Evolutionary conservation across 1,284 basidiomycete species (phyloP), one percentile per base, ranked within the genome.

Genomic region (Fomitopsis schrenkii): DNA sequence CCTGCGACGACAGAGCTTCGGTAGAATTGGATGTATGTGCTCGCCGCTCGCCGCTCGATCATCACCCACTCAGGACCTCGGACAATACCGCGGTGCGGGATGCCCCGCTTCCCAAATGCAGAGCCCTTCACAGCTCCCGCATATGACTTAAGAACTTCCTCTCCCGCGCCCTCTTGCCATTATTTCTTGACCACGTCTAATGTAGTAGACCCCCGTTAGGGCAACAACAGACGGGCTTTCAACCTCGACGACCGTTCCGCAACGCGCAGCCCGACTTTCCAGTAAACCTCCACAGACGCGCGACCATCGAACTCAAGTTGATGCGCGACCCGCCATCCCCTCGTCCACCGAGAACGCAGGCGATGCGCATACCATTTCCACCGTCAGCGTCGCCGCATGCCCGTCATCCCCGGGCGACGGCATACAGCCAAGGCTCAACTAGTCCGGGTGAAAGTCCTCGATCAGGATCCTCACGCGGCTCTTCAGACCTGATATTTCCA

Each of bases 401-500:
- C n/a, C 52, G 35, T n/a, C 5, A 54, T 35, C n/a, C 17, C n/a
- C 12, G 35, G 19, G 44, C 44, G n/a, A n/a, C 15, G 14, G 14
- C 28, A 17, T 15, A 30, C 8, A 38, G 35, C 40, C 35, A 54
- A 40, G 35, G 52, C 10, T 26, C 52, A 6, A 46, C 19, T 9
- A 22, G 35, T 26, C 8, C 52, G 5, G 22, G 36, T n/a, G 17
- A 14, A 38, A 54, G 52, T 22, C 12, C 52, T 33, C 36, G n/a
- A 14, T 54, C 52, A 12, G 9, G 8, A 38, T 36, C 52, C n/a
- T 40, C 33, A 22, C n/a, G 35, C 52, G 52, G 52, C 35, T 54
- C 52, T 17, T 63, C 61, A n/a, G 63, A 63, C 48, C 64, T 65
- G 6, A 48, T 67, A 36, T 67, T 65, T 55, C 36, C 61, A 7